Base-by-base conservation (phyloP, 192 early-diverging fungal species). In the Allomyces arbusculus region DNA sequence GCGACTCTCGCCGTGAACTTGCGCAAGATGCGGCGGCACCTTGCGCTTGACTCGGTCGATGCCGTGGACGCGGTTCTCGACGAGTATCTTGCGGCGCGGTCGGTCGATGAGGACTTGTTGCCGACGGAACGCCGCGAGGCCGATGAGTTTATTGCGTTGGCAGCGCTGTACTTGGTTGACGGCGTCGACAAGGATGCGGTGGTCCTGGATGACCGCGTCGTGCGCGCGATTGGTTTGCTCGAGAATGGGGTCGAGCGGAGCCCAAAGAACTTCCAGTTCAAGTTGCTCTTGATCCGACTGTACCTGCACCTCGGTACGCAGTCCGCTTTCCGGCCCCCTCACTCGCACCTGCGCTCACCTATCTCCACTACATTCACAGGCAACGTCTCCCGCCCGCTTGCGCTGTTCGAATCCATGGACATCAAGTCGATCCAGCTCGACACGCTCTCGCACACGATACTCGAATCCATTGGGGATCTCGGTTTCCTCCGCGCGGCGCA, bases 401-500 rank as follows among this genome's bases (percentile, higher is more conserved):
- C 75, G 16, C 76, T 90, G 63, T 84, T 79, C 74, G 77, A 77
- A 63, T 78, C 83, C 0, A 80, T 97, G 78, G 85, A 87, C 64
- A 84, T 94, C 72, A 97, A 97, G 71, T 83, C 93, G 70, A 80
- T 95, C n/a, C 90, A 94, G 75, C 77, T 82, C 65, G 94, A 97
- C 70, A 91, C 94, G 0, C 73, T 94, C 64, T 85, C 84, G 66
- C 84, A 79, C 68, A 63, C 76, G 65, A 62, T 77, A 12, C 61
- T 64, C 61, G 74, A 72, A 22, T 66, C 78, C n/a, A 69, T 66
- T 25, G 68, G 69, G 61, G 63, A 64, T 11, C 68, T 78, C 20
- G 72, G 72, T 24, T 75, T 68, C 62, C 72, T 43, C 44, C 24
- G 62, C 61, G 74, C 76, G 22, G 79, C 87, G 5, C 68, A 82